These are phyloP conservation scores for Heliamphora ciliata DNA, from an alignment of 179 eudicot genomes.

Conservation along the genomic window DNA sequence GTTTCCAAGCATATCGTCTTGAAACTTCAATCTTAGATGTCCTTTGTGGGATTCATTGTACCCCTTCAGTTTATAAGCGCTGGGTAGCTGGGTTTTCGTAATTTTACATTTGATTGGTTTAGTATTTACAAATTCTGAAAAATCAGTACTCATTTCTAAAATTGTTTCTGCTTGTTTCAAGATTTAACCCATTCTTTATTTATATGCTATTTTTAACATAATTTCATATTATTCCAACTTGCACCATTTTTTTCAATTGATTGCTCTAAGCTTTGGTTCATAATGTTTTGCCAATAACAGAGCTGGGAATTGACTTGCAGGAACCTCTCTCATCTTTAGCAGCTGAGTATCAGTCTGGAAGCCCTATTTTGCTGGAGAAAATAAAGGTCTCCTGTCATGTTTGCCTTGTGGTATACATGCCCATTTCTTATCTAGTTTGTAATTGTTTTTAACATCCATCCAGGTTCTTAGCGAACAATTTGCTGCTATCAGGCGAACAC, in stretches of 20 bases:
- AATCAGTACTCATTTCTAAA: neutral
- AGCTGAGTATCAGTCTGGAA: slow-evolving; percentile 80
- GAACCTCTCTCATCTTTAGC: slow-evolving; percentile 78
- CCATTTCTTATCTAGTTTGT: neutral
- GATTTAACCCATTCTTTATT: neutral
- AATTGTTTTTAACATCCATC: slow-evolving; percentile 8
- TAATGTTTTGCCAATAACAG: neutral
- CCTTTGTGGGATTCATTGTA: neutral
- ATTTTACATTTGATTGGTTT: neutral
- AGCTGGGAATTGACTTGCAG: slow-evolving; percentile 32
- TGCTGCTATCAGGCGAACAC: slow-evolving; percentile 71
- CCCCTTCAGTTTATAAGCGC: neutral
- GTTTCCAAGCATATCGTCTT: too few species aligned
- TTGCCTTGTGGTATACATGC: slow-evolving; percentile 9
- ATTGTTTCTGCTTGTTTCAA: neutral
- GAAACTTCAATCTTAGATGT: neutral
- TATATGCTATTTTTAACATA: neutral
- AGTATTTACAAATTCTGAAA: neutral
- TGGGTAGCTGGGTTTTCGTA: neutral
- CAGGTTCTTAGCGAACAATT: slow-evolving; percentile 68
- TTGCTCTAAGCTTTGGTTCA: neutral
- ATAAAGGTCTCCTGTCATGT: slow-evolving; percentile 48
- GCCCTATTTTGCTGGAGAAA: slow-evolving; percentile 75
- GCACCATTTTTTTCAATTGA: neutral
- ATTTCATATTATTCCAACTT: neutral